Base-by-base conservation (phyloP, 352 stramenopile genomes). In the Phytophthora citricola region DNA sequence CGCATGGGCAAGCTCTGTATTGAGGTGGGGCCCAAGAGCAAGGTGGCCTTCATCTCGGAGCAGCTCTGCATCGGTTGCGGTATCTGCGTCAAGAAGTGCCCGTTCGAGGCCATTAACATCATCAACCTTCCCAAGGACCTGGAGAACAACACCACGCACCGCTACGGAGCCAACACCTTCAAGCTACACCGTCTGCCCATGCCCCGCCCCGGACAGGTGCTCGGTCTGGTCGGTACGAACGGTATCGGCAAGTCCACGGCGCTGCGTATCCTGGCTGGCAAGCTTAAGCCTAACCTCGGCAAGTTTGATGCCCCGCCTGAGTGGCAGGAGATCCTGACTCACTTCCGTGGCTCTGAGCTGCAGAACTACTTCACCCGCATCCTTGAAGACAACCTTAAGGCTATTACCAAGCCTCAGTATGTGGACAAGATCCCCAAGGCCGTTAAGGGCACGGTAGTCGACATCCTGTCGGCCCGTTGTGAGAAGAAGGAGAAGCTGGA, bases 291-390 rank as follows among this genome's bases (percentile, higher is more conserved):
- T 15, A 99, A 99, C 78, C 83, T 99, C 1, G 98, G 98, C 61
- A 86, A 91, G 52, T 99, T 94, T 75, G 97, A 99, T 47, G 89
- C 85, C 41, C 97, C 98, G 22, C 98, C 98, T 26, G 97, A 99
- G 82, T 99, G 98, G 98, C 91, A 99, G 78, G 97, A 99, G 69
- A 99, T 99, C 71, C 80, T 99, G 12, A 94, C 96, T 40, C 95
- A 99, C 85, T 99, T 99, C 74, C 95, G 98, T 29, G 93, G 93
- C 38, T 97, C 87, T 51, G 96, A 99, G 75, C 83, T 99, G 61
- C 98, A 99, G 78, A 99, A 99, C 83, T 99, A 99, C 86, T 99
- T 99, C 61, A 99, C 97, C 46, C 96, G 97, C 60, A 99, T 99
- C 71, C 82, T 99, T 7, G 97, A 95, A 58, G 98, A 99, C 81